phyloP scores from a whole-genome alignment of 2,329 filamentous ascomycete genomes.

The Alternaria conjuncta region DNA sequence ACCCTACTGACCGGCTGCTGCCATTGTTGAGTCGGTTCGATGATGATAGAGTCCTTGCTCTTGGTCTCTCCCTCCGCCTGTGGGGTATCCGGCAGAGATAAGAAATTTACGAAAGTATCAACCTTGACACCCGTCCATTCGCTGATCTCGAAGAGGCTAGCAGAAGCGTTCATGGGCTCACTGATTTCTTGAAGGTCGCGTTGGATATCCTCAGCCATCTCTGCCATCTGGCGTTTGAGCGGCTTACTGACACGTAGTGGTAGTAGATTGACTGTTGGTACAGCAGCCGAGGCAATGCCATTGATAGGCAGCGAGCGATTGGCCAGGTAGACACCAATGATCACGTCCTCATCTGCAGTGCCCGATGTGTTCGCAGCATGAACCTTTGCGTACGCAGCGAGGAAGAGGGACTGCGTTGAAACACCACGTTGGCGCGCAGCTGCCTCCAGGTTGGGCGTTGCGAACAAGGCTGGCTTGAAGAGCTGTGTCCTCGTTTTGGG shows the following conservation, averaged over 20 bases:
- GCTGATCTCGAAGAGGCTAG: slow-evolving; percentile 73
- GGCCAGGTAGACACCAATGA: slow-evolving; percentile 83
- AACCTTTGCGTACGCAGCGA: slow-evolving; percentile 71
- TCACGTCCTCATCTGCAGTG: slow-evolving; percentile 50
- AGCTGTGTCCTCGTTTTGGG: slow-evolving; percentile 47
- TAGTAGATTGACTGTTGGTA: slow-evolving; percentile 80
- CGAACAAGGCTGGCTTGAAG: slow-evolving; percentile 59
- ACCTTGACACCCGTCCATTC: slow-evolving; percentile 76
- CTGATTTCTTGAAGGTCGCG: slow-evolving; percentile 69
- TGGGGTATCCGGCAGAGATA: slow-evolving; percentile 60
- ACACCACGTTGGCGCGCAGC: slow-evolving; percentile 61
- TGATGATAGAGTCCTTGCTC: slow-evolving; percentile 19
- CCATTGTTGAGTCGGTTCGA: slow-evolving; percentile 28
- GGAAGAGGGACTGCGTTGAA: slow-evolving; percentile 75
- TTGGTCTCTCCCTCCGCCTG: slow-evolving; percentile 8
- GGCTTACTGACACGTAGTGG: slow-evolving; percentile 66
- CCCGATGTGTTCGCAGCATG: slow-evolving; percentile 46
- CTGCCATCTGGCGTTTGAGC: slow-evolving; percentile 47
- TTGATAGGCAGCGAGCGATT: slow-evolving; percentile 68
- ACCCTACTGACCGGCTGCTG: slow-evolving; percentile 26
- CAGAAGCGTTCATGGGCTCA: slow-evolving; percentile 60
- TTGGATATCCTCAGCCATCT: slow-evolving; percentile 69
- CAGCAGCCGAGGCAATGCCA: slow-evolving; percentile 58
- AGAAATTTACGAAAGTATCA: slow-evolving; percentile 81
- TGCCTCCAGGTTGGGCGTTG: slow-evolving; percentile 50